Evolutionary conservation across 805 yeast genomes (phyloP), one percentile per base, ranked within the genome.

Genomic region (Ogataea neopini): DNA sequence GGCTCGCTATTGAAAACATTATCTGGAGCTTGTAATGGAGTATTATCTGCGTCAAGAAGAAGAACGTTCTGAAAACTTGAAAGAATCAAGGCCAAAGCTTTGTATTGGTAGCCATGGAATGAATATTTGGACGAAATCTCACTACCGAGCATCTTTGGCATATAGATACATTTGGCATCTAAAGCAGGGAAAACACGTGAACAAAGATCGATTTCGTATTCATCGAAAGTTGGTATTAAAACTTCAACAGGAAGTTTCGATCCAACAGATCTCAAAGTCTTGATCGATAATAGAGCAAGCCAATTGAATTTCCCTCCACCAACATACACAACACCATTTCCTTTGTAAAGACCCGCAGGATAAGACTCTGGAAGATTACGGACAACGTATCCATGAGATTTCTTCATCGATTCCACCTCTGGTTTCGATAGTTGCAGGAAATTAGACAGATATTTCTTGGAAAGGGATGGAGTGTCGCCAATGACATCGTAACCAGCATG

Each of bases 301-400:
- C 91, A 83, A 54, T 83, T 81, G 67, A 80, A 86, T 55, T 75
- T 78, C 1, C 90, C 91, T 22, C 95, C 95, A 11, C 92, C 94
- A 30, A 86, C 90, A 52, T 74, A 81, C 1, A 82, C 88, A 15
- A 81, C 76, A 25, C 88, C 87, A 58, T 78, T 70, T 1, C 83
- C 79, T 4, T 63, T 59, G 58, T 78, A 80, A 9, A 79, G 55
- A 1, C 68, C 66, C 39, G 70, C 74, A 0, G 80, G 81, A 3
- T 68, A 59, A 42, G 67, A 64, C 3, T 70, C 69, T 1, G 84
- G 86, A 63, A 83, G 60, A 25, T 65, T 66, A 2, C 63, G 58
- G 17, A 78, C 70, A 7, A 79, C 77, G 40, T 60, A 60, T 6
- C 59, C 46, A 60, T 83, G 88, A 1, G 81, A 72, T 9, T 58